Base-by-base conservation (phyloP, 225 moss, liverwort and hornwort genomes). In the Lunularia cruciata region DNA sequence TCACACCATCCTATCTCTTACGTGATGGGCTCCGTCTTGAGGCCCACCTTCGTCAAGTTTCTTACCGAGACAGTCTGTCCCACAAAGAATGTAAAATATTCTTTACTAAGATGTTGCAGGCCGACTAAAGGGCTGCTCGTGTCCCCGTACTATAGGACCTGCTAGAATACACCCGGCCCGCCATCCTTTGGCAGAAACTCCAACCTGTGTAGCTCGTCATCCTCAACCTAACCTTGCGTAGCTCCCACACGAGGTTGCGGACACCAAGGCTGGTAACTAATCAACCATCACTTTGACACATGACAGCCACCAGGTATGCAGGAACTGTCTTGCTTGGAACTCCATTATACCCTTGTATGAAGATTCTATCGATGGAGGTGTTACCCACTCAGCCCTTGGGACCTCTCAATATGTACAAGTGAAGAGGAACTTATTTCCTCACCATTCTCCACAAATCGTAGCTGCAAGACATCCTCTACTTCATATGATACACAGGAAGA, bases 351-450 rank as follows among this genome's bases (percentile, higher is more conserved):
- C 69, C 45, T 76, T 22, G 46, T 42, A 45, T 13, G 52, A 32
- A 49, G 18, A 49, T 48, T 76, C 69, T 69, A 38, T n/a, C 67
- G 32, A 45, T 51, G 52, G 27, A 75, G 46, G 36, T 47, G 33
- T 46, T 23, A 16, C 54, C 55, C 39, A 59, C 60, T 47, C 31
- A 55, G 49, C 68, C 68, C 58, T 63, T 62, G 27, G 34, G 72
- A 48, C 68, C 75, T 68, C 76, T 75, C 80, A 61, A 25, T 80
- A 80, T 80, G 68, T 80, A 80, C 80, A 80, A 28, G 48, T 60
- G 64, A 80, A 76, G 67, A 76, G 72, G 76, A 72, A 69, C 63
- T 57, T 73, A 30, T 38, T 26, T 55, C 31, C 49, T 62, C 43
- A 59, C 75, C 55, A 34, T 72, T 68, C 70, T 71, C 54, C 77